phyloP scores from a whole-genome alignment of 176 grass and related monocot species.

The Stipa capillata region DNA sequence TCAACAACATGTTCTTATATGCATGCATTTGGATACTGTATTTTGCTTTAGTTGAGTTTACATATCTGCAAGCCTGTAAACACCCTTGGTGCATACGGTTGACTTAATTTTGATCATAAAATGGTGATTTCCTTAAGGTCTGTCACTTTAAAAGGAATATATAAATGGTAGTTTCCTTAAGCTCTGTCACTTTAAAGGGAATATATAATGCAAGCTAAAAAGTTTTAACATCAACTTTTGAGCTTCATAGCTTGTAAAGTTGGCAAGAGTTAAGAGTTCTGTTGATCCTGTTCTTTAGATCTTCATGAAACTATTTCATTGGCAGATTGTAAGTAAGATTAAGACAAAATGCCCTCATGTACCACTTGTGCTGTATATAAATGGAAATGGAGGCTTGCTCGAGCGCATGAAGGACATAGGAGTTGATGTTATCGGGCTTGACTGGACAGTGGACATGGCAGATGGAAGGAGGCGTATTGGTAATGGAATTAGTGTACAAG shows the following conservation, averaged over 20 bases:
- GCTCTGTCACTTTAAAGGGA: not conserved
- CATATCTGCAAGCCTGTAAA: not conserved
- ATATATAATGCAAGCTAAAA: not conserved
- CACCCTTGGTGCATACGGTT: not conserved
- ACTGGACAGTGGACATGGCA: slow-evolving; percentile 98
- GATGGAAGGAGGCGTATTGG: slow-evolving; percentile 90
- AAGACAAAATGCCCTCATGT: slow-evolving; percentile 75
- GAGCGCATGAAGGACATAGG: slow-evolving; percentile 80
- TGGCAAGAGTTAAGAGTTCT: not conserved
- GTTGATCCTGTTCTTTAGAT: not conserved
- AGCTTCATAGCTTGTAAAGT: not conserved
- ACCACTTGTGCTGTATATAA: slow-evolving; percentile 90
- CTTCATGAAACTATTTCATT: slow-evolving; percentile 25
- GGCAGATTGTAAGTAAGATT: slow-evolving; percentile 80
- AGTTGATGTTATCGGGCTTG: slow-evolving; percentile 96
- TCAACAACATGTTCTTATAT: not conserved
- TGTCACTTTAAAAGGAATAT: not conserved
- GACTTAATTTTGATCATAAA: not conserved
- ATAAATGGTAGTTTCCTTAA: not conserved
- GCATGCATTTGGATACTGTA: slow-evolving; percentile 6
- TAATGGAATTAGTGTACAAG: slow-evolving; percentile 67
- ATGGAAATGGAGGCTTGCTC: slow-evolving; percentile 91
- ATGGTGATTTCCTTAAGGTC: not conserved
- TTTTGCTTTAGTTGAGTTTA: slow-evolving; percentile 11
- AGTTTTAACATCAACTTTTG: not conserved